Evolutionary conservation across 768 basidiomycete species (phyloP), one percentile per base, ranked within the genome.

Genomic region (Tulasnella sp.): DNA sequence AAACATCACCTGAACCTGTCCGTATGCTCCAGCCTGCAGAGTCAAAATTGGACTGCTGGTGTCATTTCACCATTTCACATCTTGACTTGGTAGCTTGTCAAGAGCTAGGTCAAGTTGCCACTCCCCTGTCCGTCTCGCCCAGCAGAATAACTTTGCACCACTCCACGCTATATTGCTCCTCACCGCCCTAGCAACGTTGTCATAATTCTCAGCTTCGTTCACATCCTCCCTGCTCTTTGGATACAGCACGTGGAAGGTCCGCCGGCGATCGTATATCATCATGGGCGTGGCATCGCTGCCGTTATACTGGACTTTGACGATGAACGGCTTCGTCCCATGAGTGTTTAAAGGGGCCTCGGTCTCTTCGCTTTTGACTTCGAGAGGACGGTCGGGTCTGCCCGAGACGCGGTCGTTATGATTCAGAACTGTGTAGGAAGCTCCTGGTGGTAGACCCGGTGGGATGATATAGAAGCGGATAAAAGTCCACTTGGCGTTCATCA

Each of bases 221-320:
- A 27, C 34, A 34, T 51, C 27, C 9, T 70, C 65, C 24, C 61
- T 60, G 2, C 24, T 49, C 49, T 63, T 65, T 59, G 65, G 59
- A 68, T 73, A 69, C 38, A 66, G 65, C 15, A 66, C 67, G 34
- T 72, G 64, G 49, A 76, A 74, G 34, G 69, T 73, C 44, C 70
- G 68, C 62, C 74, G 71, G 17, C 71, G 66, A 60, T 76, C 76
- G 57, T 77, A 75, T 1, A 76, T 63, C 56, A 75, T 59, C 7
- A 71, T 53, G 30, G 17, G 41, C 9, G 42, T 31, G 15, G 34
- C n/a, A 29, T 44, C 29, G 53, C 12, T 42, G 12, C 54, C 9
- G 4, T 48, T 59, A 22, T 63, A 52, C 53, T 76, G 73, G 12
- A 76, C 66, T 59, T 76, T 76, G 64, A 73, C 65, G 24, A 76